A percentile compares a stretch with the other conserved stretches of the same genome.
phyloP scores from a whole-genome alignment of 768 basidiomycete genomes.

The Psilocybe cyanescens region DNA sequence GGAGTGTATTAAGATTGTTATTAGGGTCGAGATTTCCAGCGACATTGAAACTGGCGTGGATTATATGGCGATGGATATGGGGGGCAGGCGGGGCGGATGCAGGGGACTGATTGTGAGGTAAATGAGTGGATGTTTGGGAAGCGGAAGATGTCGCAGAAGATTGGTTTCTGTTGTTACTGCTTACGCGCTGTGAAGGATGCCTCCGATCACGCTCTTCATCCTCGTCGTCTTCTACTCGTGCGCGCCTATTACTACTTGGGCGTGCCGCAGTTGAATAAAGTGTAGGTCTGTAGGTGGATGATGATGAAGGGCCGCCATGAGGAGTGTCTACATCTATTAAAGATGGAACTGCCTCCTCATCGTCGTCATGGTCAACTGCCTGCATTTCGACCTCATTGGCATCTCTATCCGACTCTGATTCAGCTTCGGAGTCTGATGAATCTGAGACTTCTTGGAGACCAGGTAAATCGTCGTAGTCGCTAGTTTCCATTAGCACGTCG shows the following conservation, averaged over 20 bases:
- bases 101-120: slow-evolving; percentile 13
- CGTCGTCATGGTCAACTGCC: slow-evolving; percentile 29
- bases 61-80: neutral
- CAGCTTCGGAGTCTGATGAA: slow-evolving; percentile 33
- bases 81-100: slow-evolving; percentile 1
- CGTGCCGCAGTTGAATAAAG: slow-evolving; percentile 15
- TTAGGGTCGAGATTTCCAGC: slow-evolving; percentile 2
- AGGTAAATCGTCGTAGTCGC: slow-evolving; percentile 46
- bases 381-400: slow-evolving; percentile 34
- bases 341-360: neutral
- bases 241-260: slow-evolving; percentile 44
- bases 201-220: slow-evolving; percentile 65
- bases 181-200: slow-evolving; percentile 64
- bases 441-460: slow-evolving; percentile 41
- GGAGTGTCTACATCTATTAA: slow-evolving; percentile 6
- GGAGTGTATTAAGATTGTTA: neutral
- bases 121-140: slow-evolving; percentile 11
- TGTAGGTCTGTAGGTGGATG: slow-evolving; percentile 20
- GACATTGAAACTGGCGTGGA: slow-evolving; percentile 7
- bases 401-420: slow-evolving; percentile 31
- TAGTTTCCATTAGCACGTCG: slow-evolving; percentile 26
- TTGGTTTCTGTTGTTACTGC: slow-evolving; percentile 25
- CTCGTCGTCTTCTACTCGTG: slow-evolving; percentile 63
- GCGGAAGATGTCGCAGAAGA: slow-evolving; percentile 13
- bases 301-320: neutral